Conservation (phyloP, 2,329 filamentous ascomycete species). For the Dothiorella sarmentorum region DNA sequence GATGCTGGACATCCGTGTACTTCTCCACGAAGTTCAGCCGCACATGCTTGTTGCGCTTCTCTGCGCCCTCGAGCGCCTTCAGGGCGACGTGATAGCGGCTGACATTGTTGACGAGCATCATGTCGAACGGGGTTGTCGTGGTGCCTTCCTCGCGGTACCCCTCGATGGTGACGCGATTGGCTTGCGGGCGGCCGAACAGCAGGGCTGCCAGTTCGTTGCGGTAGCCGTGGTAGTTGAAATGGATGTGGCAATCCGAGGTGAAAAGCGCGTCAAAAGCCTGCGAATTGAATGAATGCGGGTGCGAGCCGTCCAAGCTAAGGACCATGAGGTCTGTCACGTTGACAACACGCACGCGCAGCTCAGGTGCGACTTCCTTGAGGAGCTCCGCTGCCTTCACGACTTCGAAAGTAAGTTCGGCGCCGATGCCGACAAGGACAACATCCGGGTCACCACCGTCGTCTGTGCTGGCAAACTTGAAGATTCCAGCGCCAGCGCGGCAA, state of each 20-base stretch:
- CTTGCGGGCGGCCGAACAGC: slow-evolving; percentile 54
- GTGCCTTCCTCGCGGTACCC: slow-evolving; percentile 64
- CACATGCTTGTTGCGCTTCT: slow-evolving; percentile 48
- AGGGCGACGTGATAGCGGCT: slow-evolving; percentile 59
- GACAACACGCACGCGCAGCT: slow-evolving; percentile 57
- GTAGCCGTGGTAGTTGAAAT: slow-evolving; percentile 69
- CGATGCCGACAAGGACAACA: slow-evolving; percentile 62
- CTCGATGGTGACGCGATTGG: slow-evolving; percentile 54
- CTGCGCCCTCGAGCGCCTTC: slow-evolving; percentile 50
- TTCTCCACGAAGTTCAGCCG: slow-evolving; percentile 45
- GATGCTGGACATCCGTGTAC: slow-evolving; percentile 47
- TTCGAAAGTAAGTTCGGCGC: slow-evolving; percentile 64
- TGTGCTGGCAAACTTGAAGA: slow-evolving; percentile 62
- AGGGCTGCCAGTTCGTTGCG: slow-evolving; percentile 58
- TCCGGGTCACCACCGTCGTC: slow-evolving; percentile 56
- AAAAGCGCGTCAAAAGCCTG: slow-evolving; percentile 56
- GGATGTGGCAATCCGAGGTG: slow-evolving; percentile 52
- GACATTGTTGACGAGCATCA: slow-evolving; percentile 63
- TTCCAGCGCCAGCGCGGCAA: slow-evolving; percentile 56
- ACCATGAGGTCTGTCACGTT: slow-evolving; percentile 68
- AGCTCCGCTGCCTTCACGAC: slow-evolving; percentile 59
- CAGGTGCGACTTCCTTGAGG: slow-evolving; percentile 48
- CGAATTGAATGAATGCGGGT: slow-evolving; percentile 57
- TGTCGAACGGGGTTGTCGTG: slow-evolving; percentile 67
- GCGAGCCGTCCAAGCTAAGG: slow-evolving; percentile 51